Evolutionary conservation across 2,329 filamentous ascomycete genomes (phyloP), one percentile per base, ranked within the genome.

Genomic region (Pseudocercospora cruenta): DNA sequence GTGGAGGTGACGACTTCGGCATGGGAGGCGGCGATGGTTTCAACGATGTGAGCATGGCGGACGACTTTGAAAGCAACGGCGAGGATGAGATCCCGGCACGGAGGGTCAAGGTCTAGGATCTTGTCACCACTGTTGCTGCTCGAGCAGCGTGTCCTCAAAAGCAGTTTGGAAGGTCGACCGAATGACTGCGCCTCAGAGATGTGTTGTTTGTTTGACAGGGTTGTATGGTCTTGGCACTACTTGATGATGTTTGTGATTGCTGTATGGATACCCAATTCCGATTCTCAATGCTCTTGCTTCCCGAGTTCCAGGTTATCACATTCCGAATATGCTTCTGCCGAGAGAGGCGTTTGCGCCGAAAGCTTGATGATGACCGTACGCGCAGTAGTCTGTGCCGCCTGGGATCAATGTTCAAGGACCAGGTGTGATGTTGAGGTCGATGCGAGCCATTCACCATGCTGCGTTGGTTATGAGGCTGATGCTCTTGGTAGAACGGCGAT

Each of bases 61-160:
- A 55, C 26, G 58, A 58, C 16, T 66, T 49, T 28, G 68, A 69
- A n/a, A 69, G 69, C 49, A 65, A 70, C 49, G 69, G 67, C 22
- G 53, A 63, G 4, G 69, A 70, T n/a, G 69, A 69, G 53, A 68
- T 69, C 3, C 69, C 69, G 16, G 69, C 69, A 43, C 43, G 65
- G 21, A 26, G 8, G 22, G 36, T 43, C 24, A 60, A 54, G 55
- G 8, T 22, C 9, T 28, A 33, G 26, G 14, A 62, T 62, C 60
- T 31, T 53, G 31, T 54, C 39, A 62, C 28, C 28, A 39, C 59
- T 51, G 61, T 22, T 63, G 53, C 53, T 33, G 53, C 53, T 55
- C 53, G 53, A 33, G 53, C 53, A 55, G 53, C 31, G 9, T 33
- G 24, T 26, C 24, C 3, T 26, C 24, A 26, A 26, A 26, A 26